These are phyloP conservation scores for Cyberlindnera maritima DNA, from an alignment of 805 yeast genomes.

Conservation along the genomic window DNA sequence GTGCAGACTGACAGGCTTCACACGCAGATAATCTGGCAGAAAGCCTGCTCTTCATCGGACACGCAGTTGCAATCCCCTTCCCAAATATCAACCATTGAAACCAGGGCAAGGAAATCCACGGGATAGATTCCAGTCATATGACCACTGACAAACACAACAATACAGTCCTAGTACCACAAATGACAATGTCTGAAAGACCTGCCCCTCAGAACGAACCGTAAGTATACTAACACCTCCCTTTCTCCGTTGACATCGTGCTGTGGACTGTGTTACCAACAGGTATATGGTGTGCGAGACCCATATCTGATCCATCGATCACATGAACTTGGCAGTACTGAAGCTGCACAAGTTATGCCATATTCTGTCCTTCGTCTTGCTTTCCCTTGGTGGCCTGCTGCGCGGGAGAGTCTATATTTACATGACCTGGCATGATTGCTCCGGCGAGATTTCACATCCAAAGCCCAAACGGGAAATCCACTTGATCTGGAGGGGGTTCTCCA, in stretches of 20 bases:
- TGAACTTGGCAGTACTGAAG: too few relatives aligned
- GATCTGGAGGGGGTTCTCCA: constrained; percentile 4
- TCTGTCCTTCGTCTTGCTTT: not conserved
- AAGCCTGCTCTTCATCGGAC: too few relatives aligned
- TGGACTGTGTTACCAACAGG: too few relatives aligned
- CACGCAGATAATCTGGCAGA: too few relatives aligned
- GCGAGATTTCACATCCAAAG: not conserved
- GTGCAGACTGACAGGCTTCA: too few relatives aligned
- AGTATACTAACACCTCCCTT: not conserved
- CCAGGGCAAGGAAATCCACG: too few relatives aligned
- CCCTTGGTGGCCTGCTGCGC: too few relatives aligned
- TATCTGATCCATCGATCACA: too few relatives aligned
- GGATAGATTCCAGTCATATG: not conserved
- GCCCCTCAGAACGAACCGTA: not conserved
- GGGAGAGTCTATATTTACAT: not conserved
- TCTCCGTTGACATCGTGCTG: too few relatives aligned
- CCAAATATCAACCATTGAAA: too few relatives aligned
- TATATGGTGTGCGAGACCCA: too few relatives aligned
- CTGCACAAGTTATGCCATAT: not conserved
- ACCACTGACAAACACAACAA: not conserved
- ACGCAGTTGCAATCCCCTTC: too few relatives aligned
- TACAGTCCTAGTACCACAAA: not conserved
- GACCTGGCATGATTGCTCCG: not conserved
- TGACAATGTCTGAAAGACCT: not conserved
- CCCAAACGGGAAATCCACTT: constrained; percentile 10